Evolutionary conservation across 2,329 filamentous ascomycete genomes (phyloP), one percentile per base, ranked within the genome.

Genomic region (Cercospora canescens): DNA sequence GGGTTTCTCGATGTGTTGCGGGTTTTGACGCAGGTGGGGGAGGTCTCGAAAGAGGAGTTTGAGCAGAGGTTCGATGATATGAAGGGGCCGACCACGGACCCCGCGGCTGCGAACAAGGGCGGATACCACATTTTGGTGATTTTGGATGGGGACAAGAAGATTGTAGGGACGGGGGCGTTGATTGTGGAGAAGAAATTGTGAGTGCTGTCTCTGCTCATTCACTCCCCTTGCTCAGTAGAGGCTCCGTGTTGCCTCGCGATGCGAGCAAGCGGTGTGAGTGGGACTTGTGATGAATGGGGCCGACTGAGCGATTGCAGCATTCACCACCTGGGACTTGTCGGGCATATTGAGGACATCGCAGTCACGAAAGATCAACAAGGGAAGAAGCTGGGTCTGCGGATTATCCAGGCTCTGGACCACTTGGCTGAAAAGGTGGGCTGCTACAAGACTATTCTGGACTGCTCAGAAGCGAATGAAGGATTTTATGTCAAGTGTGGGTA

Each of bases 401-500:
- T 98, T 72, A 98, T 98, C 75, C 92, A 98, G 82, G 93, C 94
- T 7, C 86, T 99, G 76, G 94, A 98, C 80, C 91, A 86, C 77
- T 89, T 98, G 67, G 93, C 94, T 63, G 88, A 92, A 77, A 87
- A 93, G 77, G 89, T 95, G 65, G 95, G 94, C 63, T 98, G 94
- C 81, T 98, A 98, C 82, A 98, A 93, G 90, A 93, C 89, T 71
- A 98, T 99, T 73, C 87, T 98, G 70, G 94, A 98, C 80, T 99
- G 95, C 84, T 96, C 91, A 71, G 94, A 97, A 80, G 88, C 91
- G 73, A 99, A 98, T 79, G 93, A 97, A 80, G 94, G 94, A 24
- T 98, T 99, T 84, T 99, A 99, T 79, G 86, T 97, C 79, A 98
- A 98, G 86, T 98, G 95, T 81, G 94, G 94, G 65, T 98, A 96